These are phyloP conservation scores for Fusarium verrucosum DNA, from an alignment of 2,329 filamentous ascomycete genomes.

Conservation along the genomic window DNA sequence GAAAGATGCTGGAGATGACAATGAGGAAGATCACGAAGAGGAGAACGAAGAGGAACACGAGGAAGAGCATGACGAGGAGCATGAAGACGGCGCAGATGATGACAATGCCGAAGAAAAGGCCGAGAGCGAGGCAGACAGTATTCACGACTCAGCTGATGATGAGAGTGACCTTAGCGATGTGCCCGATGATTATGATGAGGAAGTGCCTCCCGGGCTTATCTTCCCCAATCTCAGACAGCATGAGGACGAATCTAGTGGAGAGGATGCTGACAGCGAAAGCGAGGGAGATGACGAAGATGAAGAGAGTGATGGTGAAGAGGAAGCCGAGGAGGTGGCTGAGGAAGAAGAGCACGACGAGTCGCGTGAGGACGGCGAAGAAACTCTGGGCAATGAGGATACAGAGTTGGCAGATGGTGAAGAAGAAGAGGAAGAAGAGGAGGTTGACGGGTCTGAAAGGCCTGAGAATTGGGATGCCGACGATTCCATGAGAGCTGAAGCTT, in stretches of 20 bases:
- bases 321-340: conserved; percentile 31
- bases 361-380: conserved; percentile 31
- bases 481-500: conserved; percentile 11
- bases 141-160: conserved; percentile 73
- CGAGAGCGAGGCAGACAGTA: conserved; percentile 58
- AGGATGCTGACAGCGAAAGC: conserved; percentile 50
- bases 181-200: conserved; percentile 66
- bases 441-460: background rate
- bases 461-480: conserved; percentile 14
- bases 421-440: conserved; percentile 26
- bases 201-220: conserved; percentile 62
- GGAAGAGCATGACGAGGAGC: conserved; percentile 41
- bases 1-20: conserved; percentile 52
- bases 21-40: conserved; percentile 43
- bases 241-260: conserved; percentile 47
- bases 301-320: conserved; percentile 34
- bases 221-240: conserved; percentile 58
- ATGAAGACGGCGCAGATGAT: conserved; percentile 44
- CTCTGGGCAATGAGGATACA: conserved; percentile 28
- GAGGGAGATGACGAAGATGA: conserved; percentile 46
- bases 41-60: conserved; percentile 44
- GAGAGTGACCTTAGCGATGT: conserved; percentile 76
- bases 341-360: conserved; percentile 10
- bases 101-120: conserved; percentile 47
- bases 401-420: conserved; percentile 28